Base-by-base conservation (phyloP, 2,329 filamentous ascomycete genomes). In the Neurospora sp. region DNA sequence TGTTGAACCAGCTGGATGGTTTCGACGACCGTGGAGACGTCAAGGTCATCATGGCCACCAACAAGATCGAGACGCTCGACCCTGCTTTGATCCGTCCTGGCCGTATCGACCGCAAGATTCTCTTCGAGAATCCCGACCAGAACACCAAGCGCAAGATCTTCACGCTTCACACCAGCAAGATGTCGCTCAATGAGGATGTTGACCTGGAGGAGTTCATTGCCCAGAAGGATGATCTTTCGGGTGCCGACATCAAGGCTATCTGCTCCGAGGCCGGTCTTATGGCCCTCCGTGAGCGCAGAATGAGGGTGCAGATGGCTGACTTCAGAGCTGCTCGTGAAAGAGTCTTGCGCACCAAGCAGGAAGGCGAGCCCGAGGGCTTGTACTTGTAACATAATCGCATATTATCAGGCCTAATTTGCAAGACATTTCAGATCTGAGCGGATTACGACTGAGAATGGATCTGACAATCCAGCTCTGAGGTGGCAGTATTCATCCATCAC, bases 21-120 rank as follows among this genome's bases (percentile, higher is more conserved):
- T 99, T 99, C 82, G 96, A 99, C 79, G 96, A 99, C 81, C 92
- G 96, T 72, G 96, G 96, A 75, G 96, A 99, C 79, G 95, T 99
- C 82, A 99, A 99, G 85, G 96, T 99, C 72, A 95, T 99, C 81
- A 98, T 99, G 94, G 96, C 96, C 12, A 99, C 96, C 75, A 99
- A 99, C 89, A 99, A 99, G 88, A 99, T 99, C 75, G 96, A 99
- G 75, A 97, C 93, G 4, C 86, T 99, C 37, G 96, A 99, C 78
- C 96, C 96, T 69, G 96, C 96, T 19, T 86, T 99, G 75, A 99
- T 99, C 78, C 91, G 96, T 75, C 96, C 96, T 65, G 96, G 96
- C 73, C 94, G 96, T 86, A 99, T 99, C 80, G 96, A 99, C 81
- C 91, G 96, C 76, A 99, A 99, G 88, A 99, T 99, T 73, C 82